Evolutionary conservation across 2,329 filamentous ascomycete genomes (phyloP), one percentile per base, ranked within the genome.

Genomic region (Neofusicoccum ribis): DNA sequence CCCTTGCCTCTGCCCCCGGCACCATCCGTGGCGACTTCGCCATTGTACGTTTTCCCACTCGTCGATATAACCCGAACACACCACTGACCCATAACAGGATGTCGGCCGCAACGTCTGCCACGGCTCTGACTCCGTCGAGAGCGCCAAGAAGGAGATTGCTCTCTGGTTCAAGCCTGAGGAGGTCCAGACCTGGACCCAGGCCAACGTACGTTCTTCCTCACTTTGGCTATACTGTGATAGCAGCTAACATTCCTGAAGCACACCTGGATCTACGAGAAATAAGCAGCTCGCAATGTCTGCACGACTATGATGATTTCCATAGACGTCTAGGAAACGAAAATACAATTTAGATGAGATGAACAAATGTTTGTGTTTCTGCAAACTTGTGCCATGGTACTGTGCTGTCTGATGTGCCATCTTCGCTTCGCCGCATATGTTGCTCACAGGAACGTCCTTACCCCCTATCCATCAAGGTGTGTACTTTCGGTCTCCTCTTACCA

Each of bases 21-120:
- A 99, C 95, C 85, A 99, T 99, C 88, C 94, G 95, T 85, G 94
- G 93, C 82, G 91, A 94, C 86, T 93, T 81, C 81, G 91, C 91
- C 81, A 60, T 60, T n/a, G 41, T 44, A 37, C 37, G 6, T 46
- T 47, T 1, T 34, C 5, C 37, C 56, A 50, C 43, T 43, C 47
- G 15, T 11, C 20, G 8, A 8, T 23, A 27, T 15, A 50, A 23
- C 47, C 1, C 4, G 27, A 17, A 5, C 47, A 27, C 5, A 31
- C 5, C 27, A 44, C 31, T 56, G 44, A 51, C 41, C 60, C 66
- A 63, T 63, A 68, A 51, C 23, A 8, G 83, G 89, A 92, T 76
- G 90, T 93, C 79, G 95, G 95, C 84, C 92, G 94, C 82, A 99
- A 99, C 87, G 93, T 98, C 85, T 98, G 94, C 91, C 95, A 99